phyloP scores from a whole-genome alignment of 495 filamentous ascomycete genomes.

The Aspergillus coremiiformis region DNA sequence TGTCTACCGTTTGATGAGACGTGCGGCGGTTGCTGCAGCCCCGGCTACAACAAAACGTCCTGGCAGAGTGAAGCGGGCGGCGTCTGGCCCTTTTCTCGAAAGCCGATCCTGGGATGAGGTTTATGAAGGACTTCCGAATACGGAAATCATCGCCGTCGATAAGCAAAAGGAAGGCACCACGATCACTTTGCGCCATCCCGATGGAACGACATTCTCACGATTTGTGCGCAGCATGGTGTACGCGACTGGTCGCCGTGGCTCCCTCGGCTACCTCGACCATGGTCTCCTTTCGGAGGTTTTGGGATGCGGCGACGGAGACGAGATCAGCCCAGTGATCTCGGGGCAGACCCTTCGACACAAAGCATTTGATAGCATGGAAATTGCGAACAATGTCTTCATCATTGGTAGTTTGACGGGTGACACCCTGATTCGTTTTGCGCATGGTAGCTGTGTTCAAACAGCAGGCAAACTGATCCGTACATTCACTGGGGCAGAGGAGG shows the following conservation, averaged over 20 bases:
- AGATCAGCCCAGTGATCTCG: constrained; percentile 36
- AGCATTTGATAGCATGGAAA: constrained; percentile 46
- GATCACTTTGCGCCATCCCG: constrained; percentile 40
- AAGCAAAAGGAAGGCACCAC: constrained; percentile 24
- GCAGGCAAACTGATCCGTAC: constrained; percentile 46
- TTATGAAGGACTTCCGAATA: constrained; percentile 56
- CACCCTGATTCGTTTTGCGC: constrained; percentile 56
- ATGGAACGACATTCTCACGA: constrained; percentile 40
- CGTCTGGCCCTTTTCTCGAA: constrained; percentile 40
- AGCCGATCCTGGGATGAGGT: constrained; percentile 41
- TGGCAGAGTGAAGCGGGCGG: constrained; percentile 24
- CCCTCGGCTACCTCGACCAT: constrained; percentile 46
- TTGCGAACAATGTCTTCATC: constrained; percentile 49
- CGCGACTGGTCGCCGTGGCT: constrained; percentile 54
- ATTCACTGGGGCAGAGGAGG: constrained; percentile 11
- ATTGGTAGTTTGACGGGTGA: constrained; percentile 60
- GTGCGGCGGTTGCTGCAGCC: constrained; percentile 31
- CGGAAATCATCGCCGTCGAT: constrained; percentile 40
- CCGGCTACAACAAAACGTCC: constrained; percentile 13
- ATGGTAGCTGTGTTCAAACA: constrained; percentile 53
- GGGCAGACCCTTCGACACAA: constrained; percentile 50
- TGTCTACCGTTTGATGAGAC: constrained; percentile 59
- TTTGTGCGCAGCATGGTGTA: constrained; percentile 48
- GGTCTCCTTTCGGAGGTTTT: constrained; percentile 46
- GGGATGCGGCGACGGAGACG: constrained; percentile 16